Base-by-base conservation (phyloP, 106 monocot genomes). In the Xerophyta viscosa region DNA sequence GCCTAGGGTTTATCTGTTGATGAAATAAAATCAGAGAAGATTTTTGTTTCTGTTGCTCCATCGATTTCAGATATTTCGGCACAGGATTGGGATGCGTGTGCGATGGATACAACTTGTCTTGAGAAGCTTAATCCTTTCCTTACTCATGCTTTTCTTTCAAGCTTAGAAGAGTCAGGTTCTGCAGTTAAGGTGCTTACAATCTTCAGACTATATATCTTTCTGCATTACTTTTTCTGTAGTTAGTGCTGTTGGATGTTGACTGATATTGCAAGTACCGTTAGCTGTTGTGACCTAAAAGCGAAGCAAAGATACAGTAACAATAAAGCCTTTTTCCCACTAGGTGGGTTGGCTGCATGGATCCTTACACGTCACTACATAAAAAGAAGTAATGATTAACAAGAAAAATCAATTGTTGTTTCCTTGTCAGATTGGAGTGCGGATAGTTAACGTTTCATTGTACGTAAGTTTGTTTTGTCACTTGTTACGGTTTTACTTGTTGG, bases 41-140 rank as follows among this genome's bases (percentile, higher is more conserved):
- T 91, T 45, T 72, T 63, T 11, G 1, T 91, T 57, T 85, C 77
- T n/a, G 70, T 82, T 48, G 69, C 72, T 27, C 66, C 85, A 59
- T 89, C 96, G 24, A 85, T 98, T 53, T 73, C 60, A 37, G 79
- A 86, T 27, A 73, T 98, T 69, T 45, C 84, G 37, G 43, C 81
- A 2, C 44, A 62, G 56, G 89, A 86, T 50, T 98, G 96, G 96
- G 89, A 98, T 82, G 78, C 76, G 46, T 98, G 96, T 66, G 89
- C 82, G 26, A 6, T 63, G 46, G 89, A 86, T 71, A 57, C 82
- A 29, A 66, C 67, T 77, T 72, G 82, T 10, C 47, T 14, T 33
- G 82, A 82, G 51, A 71, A 73, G 33, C 71, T 79, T 54, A 86
- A 98, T 71, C 96, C 96, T 65, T 98, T 98, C 50, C 78, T 79